Conservation (phyloP, 768 basidiomycete species). For the Mycena floridula region DNA sequence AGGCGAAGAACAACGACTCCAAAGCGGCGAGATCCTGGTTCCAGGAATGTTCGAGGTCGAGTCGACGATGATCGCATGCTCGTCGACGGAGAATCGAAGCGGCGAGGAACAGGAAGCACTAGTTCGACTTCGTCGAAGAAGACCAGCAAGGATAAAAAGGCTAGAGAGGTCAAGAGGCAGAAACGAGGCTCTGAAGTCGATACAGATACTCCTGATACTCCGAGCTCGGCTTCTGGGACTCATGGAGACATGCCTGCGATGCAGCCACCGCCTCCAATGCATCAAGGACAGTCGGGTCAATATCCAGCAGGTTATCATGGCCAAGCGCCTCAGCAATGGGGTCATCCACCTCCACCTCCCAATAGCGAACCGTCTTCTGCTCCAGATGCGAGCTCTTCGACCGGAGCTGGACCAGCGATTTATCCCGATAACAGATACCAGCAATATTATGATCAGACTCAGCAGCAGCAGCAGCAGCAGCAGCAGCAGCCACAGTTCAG, state of each 20-base stretch:
- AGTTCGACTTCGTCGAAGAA: too few species aligned
- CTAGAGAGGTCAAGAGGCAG: neutral
- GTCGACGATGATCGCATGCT: too few species aligned
- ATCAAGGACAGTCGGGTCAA: conserved; percentile 4
- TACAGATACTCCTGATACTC: neutral
- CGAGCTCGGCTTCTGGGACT: neutral
- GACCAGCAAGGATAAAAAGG: neutral
- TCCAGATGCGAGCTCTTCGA: neutral
- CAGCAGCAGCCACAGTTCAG: conserved; percentile 9
- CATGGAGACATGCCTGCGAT: neutral
- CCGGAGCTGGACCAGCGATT: neutral
- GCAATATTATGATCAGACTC: conserved; percentile 6
- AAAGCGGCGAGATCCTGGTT: neutral
- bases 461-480: conserved; percentile 10
- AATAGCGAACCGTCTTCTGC: neutral
- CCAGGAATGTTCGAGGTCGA: too few species aligned
- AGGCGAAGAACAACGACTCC: neutral
- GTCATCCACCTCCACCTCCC: neutral
- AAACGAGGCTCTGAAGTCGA: too few species aligned
- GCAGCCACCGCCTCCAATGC: conserved; percentile 1
- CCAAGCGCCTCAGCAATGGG: neutral
- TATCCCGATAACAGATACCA: neutral
- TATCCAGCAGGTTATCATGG: neutral
- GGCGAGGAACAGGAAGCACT: neutral
- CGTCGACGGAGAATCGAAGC: neutral